Evolutionary conservation across 2,329 filamentous ascomycete genomes (phyloP), one percentile per base, ranked within the genome.

Genomic region (Colletotrichum siamense): DNA sequence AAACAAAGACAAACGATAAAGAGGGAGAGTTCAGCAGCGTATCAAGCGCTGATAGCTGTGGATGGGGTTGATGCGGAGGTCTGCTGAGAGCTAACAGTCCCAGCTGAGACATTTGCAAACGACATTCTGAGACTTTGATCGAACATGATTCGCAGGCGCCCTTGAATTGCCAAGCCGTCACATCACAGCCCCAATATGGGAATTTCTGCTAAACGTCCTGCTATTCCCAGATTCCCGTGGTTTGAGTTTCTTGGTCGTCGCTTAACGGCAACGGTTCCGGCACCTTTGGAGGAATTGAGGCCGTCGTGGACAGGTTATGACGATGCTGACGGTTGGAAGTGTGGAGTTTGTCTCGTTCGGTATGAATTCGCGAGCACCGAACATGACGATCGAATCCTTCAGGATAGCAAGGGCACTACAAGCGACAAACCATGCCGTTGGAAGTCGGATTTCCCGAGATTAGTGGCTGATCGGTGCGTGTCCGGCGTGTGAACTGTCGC

Each of bases 401-500:
- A 34, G 22, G 52, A 28, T 34, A 28, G 22, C 34, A 57, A 65
- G 39, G 39, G n/a, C 34, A 57, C 16, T 13, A 62, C 44, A 28
- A 64, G 39, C 28, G 16, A 18, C 18, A 63, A 26, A 63, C n/a
- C 30, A 26, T 68, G 63, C 62, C 55, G 62, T 75, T 75, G 69
- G 34, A 57, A 44, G 55, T 73, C 73, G 55, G 63, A 34, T 63
- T 67, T 75, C 73, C 69, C 69, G 55, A 55, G n/a, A 24, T 32
- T 72, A 63, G 55, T 62, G 36, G 30, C 13, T 52, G 55, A 61
- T 71, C 55, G 68, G 16, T 26, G 57, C 34, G 36, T 57, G 34
- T 73, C 73, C 69, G 69, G 73, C 32, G 69, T 75, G n/a, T 73
- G 73, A 64, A 39, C 39, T 32, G 39, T 22, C 39, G 52, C 52